Conservation (phyloP, 306 rosid species). For the Arachis stenosperma region DNA sequence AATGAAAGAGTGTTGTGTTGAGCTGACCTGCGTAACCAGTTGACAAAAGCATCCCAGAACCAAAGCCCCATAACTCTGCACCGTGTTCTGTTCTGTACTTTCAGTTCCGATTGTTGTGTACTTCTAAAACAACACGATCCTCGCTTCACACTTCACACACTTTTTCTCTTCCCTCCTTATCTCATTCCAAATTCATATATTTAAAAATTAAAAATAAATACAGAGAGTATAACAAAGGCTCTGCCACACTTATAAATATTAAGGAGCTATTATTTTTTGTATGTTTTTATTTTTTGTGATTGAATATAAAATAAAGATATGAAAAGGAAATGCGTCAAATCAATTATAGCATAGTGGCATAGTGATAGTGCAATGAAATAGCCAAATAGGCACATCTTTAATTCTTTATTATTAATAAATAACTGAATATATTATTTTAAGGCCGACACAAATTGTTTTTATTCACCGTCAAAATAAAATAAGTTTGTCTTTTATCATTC, state of each 20-base stretch:
- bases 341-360: neutral
- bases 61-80: slow-evolving; percentile 24
- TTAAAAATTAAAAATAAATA: too few relatives aligned
- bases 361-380: too few relatives aligned
- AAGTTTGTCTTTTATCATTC: too few relatives aligned
- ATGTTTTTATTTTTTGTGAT: too few relatives aligned
- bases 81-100: too few relatives aligned
- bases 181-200: neutral
- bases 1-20: neutral
- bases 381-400: neutral
- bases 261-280: too few relatives aligned
- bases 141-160: too few relatives aligned
- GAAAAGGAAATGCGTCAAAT: neutral
- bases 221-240: too few relatives aligned
- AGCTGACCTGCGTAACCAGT: slow-evolving; percentile 66
- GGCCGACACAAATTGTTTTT: neutral
- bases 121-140: neutral
- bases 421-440: neutral
- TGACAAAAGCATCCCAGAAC: slow-evolving; percentile 69
- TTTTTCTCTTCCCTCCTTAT: neutral
- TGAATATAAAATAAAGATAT: neutral
- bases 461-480: neutral
- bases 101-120: neutral
- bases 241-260: too few relatives aligned
- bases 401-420: neutral